These are phyloP conservation scores for Gracilaria domingensis DNA, from an alignment of 23 red algal species.

Conservation along the genomic window DNA sequence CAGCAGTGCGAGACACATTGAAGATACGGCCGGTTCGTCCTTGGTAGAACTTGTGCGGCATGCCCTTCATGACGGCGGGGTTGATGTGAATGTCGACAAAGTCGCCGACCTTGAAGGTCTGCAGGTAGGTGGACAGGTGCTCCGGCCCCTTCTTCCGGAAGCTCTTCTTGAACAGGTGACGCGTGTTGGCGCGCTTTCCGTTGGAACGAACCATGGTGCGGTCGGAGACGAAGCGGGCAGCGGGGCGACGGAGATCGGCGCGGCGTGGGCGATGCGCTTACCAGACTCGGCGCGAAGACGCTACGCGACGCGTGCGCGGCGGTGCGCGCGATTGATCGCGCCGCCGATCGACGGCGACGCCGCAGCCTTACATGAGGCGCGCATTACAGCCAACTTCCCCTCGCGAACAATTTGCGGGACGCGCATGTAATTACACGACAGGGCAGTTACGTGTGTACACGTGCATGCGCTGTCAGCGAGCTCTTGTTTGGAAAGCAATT, in stretches of 20 bases:
- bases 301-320: neutral
- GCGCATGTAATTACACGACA: no score
- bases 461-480: no score
- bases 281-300: no score
- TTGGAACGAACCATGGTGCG: slow-evolving; percentile 93
- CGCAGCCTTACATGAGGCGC: neutral
- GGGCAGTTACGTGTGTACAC: no score
- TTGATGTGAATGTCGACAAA: slow-evolving; percentile 95
- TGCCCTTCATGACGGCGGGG: slow-evolving; percentile 90
- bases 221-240: neutral
- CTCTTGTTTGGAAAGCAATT: no score
- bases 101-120: slow-evolving; percentile 90
- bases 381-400: neutral
- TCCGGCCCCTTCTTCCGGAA: slow-evolving; percentile 87
- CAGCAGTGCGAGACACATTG: slow-evolving; percentile 80
- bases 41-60: slow-evolving; percentile 99
- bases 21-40: slow-evolving; percentile 93
- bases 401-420: neutral
- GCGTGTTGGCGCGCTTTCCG: slow-evolving; percentile 96
- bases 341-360: neutral
- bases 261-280: neutral
- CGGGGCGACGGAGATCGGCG: neutral
- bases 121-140: slow-evolving; percentile 85
- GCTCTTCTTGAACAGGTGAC: slow-evolving; percentile 86
- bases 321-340: neutral